These are phyloP conservation scores for Claviceps lovelessii DNA, from an alignment of 2,329 filamentous ascomycete genomes.

Conservation along the genomic window DNA sequence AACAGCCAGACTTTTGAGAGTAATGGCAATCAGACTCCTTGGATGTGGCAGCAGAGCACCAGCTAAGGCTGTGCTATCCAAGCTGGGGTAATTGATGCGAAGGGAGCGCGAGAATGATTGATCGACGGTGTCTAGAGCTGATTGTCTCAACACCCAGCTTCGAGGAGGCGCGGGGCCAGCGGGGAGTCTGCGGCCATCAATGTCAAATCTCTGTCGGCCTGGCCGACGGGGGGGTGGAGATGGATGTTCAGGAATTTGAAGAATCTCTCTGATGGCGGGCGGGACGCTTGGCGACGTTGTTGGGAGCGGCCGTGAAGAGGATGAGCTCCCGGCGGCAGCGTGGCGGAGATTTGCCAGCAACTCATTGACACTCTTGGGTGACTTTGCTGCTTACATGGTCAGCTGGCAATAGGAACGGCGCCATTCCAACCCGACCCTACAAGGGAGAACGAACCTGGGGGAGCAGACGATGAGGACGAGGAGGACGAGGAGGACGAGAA, in stretches of 20 bases:
- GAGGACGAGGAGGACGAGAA: constrained; percentile 8
- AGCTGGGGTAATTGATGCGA: constrained; percentile 9
- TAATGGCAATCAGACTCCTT: constrained; percentile 36
- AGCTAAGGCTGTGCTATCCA: constrained; percentile 24
- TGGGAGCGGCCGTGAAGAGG: constrained; percentile 15
- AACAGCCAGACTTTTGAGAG: constrained; percentile 33
- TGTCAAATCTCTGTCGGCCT: constrained; percentile 27
- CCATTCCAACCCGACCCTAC: background rate
- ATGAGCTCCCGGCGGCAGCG: constrained; percentile 19
- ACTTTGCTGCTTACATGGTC: constrained; percentile 13
- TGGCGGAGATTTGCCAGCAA: constrained; percentile 43
- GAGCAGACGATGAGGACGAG: constrained; percentile 9
- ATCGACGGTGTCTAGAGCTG: constrained; percentile 7
- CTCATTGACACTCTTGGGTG: constrained; percentile 39
- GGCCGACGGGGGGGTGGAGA: constrained; percentile 33
- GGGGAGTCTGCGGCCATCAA: constrained; percentile 35
- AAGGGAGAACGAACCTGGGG: background rate
- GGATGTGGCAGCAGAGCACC: constrained; percentile 28
- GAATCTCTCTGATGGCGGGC: constrained; percentile 42
- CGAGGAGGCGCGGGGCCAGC: constrained; percentile 45
- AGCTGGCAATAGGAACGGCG: background rate
- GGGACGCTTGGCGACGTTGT: constrained; percentile 38
- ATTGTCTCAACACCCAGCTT: constrained; percentile 33
- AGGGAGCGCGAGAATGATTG: constrained; percentile 9
- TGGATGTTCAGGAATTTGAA: constrained; percentile 44